Percentiles rank a stretch among this genome's conserved stretches.
phyloP scores from a whole-genome alignment of 306 rosid species.

The Myrica gale region DNA sequence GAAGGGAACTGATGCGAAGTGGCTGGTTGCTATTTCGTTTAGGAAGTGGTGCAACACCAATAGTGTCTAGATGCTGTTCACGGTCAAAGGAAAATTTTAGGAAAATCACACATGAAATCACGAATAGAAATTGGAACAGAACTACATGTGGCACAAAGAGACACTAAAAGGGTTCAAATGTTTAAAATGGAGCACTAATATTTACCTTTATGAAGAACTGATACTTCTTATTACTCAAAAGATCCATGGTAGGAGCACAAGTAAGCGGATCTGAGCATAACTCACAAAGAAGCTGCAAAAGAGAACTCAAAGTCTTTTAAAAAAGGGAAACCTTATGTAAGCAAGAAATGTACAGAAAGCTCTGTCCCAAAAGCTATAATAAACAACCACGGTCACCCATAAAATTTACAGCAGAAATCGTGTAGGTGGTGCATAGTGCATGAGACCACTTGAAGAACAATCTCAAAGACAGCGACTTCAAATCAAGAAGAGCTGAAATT shows the following conservation, averaged over 20 bases:
- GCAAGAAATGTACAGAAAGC: neutral
- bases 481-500: neutral
- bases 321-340: neutral
- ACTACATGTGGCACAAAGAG: slow-evolving; percentile 11
- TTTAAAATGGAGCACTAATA: neutral
- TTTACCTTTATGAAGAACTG: slow-evolving; percentile 82
- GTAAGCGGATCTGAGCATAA: slow-evolving; percentile 82
- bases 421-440: neutral
- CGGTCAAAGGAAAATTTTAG: slow-evolving; percentile 4
- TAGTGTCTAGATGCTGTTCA: slow-evolving; percentile 72
- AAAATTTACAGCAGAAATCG: neutral
- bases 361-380: neutral
- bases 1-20: slow-evolving; percentile 92
- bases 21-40: slow-evolving; percentile 81
- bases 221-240: slow-evolving; percentile 73
- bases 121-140: slow-evolving; percentile 8
- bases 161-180: slow-evolving; percentile 4
- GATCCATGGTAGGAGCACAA: slow-evolving; percentile 69
- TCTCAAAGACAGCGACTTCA: neutral
- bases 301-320: slow-evolving; percentile 1
- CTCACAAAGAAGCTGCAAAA: slow-evolving; percentile 79
- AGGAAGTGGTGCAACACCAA: slow-evolving; percentile 89
- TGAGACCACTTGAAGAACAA: neutral
- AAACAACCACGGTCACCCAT: neutral
- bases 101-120: neutral